Evolutionary conservation across 1,139 yeast species (phyloP), one percentile per base, ranked within the genome.

Genomic region (Blastobotrys arbuscula): DNA sequence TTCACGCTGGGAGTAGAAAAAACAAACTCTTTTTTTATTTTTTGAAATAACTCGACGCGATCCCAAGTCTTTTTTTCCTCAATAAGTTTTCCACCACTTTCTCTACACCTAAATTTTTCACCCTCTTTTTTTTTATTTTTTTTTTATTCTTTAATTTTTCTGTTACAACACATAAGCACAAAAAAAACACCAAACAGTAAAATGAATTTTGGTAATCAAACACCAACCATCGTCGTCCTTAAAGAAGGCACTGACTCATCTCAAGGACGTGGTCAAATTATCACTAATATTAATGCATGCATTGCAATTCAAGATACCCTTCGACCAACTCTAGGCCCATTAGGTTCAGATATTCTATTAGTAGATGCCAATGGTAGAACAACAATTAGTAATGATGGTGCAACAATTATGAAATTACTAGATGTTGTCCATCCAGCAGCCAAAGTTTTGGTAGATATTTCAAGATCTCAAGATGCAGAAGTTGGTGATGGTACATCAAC

Each of bases 341-440:
- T 92, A 61, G 99, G 99, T 33, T 87, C 96, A 24, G 99, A 92
- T 69, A 90, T 92, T 56, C 73, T 92, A 54, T 81, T 92, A 59
- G 97, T 89, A 40, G 81, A 84, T 38, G 77, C 84, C 21, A 81
- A 78, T 60, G 96, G 96, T 50, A 84, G 79, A 59, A 87, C 97
- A 43, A 92, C 97, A 28, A 90, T 92, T 57, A 89, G 98, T 37
- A 92, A 92, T 68, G 99, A 92, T 65, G 99, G 98, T 53, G 98
- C 98, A 45, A 94, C 99, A 2, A 92, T 92, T 59, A 75, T 92
- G 67, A 88, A 85, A 66, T 75, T 90, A 54, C 73, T 92, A 59
- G 98, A 94, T 64, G 95, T 94, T 51, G 97, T 94, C 24, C 99
- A 92, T 65, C 98, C 99, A 6, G 98, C 98, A 15, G 98, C 98